phyloP scores from a whole-genome alignment of 2,329 filamentous ascomycete species.

The Ophiocordyceps robertsii region DNA sequence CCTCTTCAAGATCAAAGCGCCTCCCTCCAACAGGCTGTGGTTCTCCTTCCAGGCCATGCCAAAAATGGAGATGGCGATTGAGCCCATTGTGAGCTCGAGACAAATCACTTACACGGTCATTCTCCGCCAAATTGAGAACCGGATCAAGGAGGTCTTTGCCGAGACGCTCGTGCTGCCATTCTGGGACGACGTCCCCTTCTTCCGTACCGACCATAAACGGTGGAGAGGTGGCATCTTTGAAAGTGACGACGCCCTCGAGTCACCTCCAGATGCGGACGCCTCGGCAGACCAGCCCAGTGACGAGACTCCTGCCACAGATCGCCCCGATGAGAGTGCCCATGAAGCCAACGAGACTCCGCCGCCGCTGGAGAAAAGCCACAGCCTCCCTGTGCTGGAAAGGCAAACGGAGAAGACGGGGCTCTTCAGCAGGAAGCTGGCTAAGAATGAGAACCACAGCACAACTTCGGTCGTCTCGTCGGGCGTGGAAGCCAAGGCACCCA shows the following conservation, averaged over 20 bases:
- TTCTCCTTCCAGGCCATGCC: slow-evolving; percentile 89
- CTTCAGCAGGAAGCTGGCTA: slow-evolving; percentile 35
- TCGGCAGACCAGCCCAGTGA: slow-evolving; percentile 26
- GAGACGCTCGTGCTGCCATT: slow-evolving; percentile 87
- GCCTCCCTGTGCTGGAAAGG: slow-evolving; percentile 28
- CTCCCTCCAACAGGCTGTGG: slow-evolving; percentile 94
- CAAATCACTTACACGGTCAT: slow-evolving; percentile 94
- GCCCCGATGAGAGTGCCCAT: slow-evolving; percentile 26
- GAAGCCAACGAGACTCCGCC: slow-evolving; percentile 25
- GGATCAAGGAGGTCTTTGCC: slow-evolving; percentile 85
- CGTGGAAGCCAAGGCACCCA: slow-evolving; percentile 30
- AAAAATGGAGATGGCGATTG: slow-evolving; percentile 85
- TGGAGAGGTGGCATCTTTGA: slow-evolving; percentile 79
- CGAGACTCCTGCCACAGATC: slow-evolving; percentile 28
- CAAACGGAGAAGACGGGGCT: slow-evolving; percentile 23
- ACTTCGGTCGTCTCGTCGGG: slow-evolving; percentile 32
- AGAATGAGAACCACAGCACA: slow-evolving; percentile 15
- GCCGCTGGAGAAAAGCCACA: slow-evolving; percentile 42
- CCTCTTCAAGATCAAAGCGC: slow-evolving; percentile 79
- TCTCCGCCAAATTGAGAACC: slow-evolving; percentile 81
- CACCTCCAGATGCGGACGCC: slow-evolving; percentile 8
- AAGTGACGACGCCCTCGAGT: slow-evolving; percentile 33
- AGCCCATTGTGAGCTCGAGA: slow-evolving; percentile 86
- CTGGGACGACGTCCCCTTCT: slow-evolving; percentile 93
- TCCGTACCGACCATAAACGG: slow-evolving; percentile 61